Evolutionary conservation across 2,329 filamentous ascomycete species (phyloP).

Genomic region (Trichothecium roseum): DNA sequence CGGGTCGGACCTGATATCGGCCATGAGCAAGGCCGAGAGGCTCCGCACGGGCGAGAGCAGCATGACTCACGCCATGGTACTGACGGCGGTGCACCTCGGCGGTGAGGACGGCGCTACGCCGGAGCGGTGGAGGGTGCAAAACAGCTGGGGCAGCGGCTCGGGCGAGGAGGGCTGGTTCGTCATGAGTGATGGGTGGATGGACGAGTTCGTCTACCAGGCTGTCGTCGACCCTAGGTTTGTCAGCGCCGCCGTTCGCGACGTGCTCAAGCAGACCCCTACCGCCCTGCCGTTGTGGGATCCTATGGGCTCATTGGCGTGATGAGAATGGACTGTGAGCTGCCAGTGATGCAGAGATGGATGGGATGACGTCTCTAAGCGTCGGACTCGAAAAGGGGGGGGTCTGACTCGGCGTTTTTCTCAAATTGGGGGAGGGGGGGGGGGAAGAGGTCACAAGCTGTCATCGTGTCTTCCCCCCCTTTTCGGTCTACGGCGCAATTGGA

Average conservation of each 20-base stretch:
- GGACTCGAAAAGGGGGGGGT: no score
- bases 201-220: constrained; percentile 76
- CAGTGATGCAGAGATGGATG: no score
- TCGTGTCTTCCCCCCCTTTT: no score
- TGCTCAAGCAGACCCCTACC: constrained; percentile 59
- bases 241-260: constrained; percentile 54
- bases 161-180: constrained; percentile 81
- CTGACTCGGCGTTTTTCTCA: no score
- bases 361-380: no score
- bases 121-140: constrained; percentile 78
- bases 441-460: no score
- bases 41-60: constrained; percentile 63
- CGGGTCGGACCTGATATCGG: constrained; percentile 63
- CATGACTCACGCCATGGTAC: constrained; percentile 91
- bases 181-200: constrained; percentile 75
- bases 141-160: constrained; percentile 63
- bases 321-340: neutral
- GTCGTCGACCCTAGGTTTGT: constrained; percentile 68
- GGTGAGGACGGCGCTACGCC: constrained; percentile 43
- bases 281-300: constrained; percentile 72
- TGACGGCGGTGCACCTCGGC: constrained; percentile 76
- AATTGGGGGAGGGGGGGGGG: no score
- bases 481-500: no score
- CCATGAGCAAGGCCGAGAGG: constrained; percentile 66
- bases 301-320: constrained; percentile 61